Evolutionary conservation across 768 basidiomycete genomes (phyloP), one percentile per base, ranked within the genome.

Genomic region (Suillus decipiens): DNA sequence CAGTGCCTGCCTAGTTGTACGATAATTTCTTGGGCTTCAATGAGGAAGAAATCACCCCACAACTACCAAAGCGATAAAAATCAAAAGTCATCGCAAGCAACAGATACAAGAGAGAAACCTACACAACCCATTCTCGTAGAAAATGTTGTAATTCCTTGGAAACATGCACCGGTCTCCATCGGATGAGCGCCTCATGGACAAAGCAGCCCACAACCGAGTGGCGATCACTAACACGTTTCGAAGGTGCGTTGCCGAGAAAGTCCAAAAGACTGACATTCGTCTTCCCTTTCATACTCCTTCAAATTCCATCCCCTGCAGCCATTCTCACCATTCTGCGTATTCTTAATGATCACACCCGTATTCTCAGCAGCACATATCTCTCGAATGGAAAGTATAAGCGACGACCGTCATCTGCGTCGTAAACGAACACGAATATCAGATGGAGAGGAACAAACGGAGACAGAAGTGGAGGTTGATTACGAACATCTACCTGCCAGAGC

Each of bases 301-400:
- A 57, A 57, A 39, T 41, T 19, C 17, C 10, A 57, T 28, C 22
- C 24, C 37, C 17, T 28, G 9, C 37, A 28, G 24, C 24, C 19
- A 2, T 17, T 24, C 15, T 11, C 24, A 28, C 17, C 24, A 39
- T 28, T 17, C 56, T 1, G 17, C 39, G 9, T 10, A 39, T 41
- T n/a, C 62, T 9, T 50, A 56, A 70, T 69, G 64, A 63, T 72
- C n/a, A 58, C 53, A 3, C 69, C 75, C 19, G 63, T 76, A 55
- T 73, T 77, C 55, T 77, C 76, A 3, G 76, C 76, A 22, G 69
- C 76, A 8, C 76, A 77, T 36, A 11, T 65, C 51, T 66, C 72
- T 31, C 69, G 65, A 58, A 75, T 71, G 73, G 71, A 69, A 19
- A 11, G 63, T 5, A 54, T 72, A 47, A 59, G 64, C 5, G 43